Conservation (phyloP, 139 green algal genomes). For the Volvox reticuliferus region DNA sequence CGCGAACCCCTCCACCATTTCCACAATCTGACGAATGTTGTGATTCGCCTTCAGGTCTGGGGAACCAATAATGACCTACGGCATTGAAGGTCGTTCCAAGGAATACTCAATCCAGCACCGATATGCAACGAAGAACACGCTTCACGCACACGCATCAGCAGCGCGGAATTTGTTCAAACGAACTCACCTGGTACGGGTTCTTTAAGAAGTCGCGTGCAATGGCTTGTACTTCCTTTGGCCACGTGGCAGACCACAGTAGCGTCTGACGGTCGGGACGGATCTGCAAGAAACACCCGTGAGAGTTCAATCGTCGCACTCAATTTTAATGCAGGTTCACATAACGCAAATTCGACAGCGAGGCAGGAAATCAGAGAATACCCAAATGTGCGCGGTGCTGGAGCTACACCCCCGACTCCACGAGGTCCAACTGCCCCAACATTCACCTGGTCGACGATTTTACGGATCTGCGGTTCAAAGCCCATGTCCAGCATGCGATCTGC, state of each 20-base stretch:
- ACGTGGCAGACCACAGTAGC: conserved; percentile 96
- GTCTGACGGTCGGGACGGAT: conserved; percentile 94
- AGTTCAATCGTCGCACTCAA: no score
- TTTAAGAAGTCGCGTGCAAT: conserved; percentile 90
- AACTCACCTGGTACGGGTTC: conserved; percentile 82
- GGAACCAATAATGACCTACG: conserved; percentile 85
- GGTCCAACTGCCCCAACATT: background rate
- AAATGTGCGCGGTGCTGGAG: no score
- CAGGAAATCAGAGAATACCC: no score
- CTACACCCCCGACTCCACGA: no score
- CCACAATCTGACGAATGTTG: conserved; percentile 84
- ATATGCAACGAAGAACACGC: no score
- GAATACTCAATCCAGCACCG: no score
- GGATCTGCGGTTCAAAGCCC: conserved; percentile 90
- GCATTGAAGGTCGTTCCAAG: no score
- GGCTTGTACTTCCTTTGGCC: conserved; percentile 91
- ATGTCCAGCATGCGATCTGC: conserved; percentile 98
- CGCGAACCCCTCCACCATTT: conserved; percentile 79
- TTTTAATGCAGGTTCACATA: no score
- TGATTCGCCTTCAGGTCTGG: conserved; percentile 92
- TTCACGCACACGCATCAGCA: no score
- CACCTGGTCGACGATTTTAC: conserved; percentile 64
- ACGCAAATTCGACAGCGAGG: no score
- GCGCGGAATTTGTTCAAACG: background rate
- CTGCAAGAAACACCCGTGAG: conserved; percentile 54